Conservation (phyloP, 2,329 filamentous ascomycete genomes). For the Domatiomyces globalis region DNA sequence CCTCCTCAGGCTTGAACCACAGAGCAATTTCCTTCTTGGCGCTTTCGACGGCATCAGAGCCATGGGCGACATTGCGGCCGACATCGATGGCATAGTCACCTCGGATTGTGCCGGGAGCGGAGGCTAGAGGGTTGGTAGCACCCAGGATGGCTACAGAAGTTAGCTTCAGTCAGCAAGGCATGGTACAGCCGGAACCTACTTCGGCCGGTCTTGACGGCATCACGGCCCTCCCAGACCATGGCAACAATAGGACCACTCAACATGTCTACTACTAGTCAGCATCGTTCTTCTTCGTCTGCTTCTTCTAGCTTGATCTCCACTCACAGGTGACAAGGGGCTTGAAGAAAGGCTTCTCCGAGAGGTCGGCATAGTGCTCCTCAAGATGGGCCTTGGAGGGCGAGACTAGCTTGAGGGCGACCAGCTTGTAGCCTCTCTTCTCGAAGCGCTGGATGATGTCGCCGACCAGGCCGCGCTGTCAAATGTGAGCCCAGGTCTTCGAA, state of each 20-base stretch:
- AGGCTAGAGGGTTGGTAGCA: constrained; percentile 96
- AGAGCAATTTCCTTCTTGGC: constrained; percentile 99
- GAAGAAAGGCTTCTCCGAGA: constrained; percentile 95
- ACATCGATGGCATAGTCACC: constrained; percentile 79
- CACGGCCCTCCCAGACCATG: constrained; percentile 99
- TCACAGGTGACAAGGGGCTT: constrained; percentile 77
- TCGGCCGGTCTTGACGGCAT: constrained; percentile 97
- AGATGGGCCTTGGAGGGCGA: constrained; percentile 86
- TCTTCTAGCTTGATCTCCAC: constrained; percentile 23
- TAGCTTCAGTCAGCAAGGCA: not conserved
- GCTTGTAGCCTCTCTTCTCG: constrained; percentile 98
- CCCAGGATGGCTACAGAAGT: constrained; percentile 60
- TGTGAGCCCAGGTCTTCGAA: constrained; percentile 6
- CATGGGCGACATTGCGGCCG: constrained; percentile 99
- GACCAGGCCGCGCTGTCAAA: constrained; percentile 75
- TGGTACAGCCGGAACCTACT: constrained; percentile 37
- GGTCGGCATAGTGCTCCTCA: constrained; percentile 93
- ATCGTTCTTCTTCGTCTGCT: constrained; percentile 2
- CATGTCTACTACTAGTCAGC: constrained; percentile 55
- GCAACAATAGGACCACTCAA: constrained; percentile 88
- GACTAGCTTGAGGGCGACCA: constrained; percentile 91
- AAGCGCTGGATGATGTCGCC: constrained; percentile 97
- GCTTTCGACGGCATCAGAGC: constrained; percentile 95
- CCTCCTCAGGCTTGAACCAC: constrained; percentile 87
- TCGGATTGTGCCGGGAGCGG: constrained; percentile 93